A percentile compares a stretch with the other conserved stretches of the same genome.
Evolutionary conservation across 352 stramenopile species (phyloP).

Genomic region (Achlya hypogyna): DNA sequence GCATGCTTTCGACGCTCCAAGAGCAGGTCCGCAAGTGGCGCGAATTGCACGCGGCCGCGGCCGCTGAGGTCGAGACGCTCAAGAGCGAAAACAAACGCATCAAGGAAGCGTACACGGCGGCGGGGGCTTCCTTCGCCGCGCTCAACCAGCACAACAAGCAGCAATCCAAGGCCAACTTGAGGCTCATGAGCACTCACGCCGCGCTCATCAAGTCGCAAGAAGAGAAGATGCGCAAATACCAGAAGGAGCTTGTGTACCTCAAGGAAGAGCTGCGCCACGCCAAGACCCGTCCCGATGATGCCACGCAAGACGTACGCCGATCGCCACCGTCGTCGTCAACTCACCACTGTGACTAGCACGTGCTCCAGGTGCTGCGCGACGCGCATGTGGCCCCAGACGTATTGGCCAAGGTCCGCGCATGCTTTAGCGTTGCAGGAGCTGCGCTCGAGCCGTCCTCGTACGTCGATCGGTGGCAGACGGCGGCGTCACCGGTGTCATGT

Average conservation of each 20-base stretch:
- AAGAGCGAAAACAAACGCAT: slow-evolving; percentile 83
- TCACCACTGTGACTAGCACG: background rate
- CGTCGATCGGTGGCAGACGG: no score
- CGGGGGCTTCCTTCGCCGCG: slow-evolving; percentile 85
- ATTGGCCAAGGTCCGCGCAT: background rate
- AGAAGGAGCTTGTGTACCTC: slow-evolving; percentile 72
- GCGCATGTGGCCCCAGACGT: background rate
- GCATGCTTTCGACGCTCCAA: slow-evolving; percentile 77
- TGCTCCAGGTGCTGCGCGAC: background rate
- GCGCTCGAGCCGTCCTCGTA: no score
- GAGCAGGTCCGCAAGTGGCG: slow-evolving; percentile 71
- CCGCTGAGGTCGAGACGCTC: slow-evolving; percentile 71
- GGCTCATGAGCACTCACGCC: slow-evolving; percentile 81
- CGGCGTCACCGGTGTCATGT: no score
- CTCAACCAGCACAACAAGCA: slow-evolving; percentile 93
- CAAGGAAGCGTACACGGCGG: slow-evolving; percentile 89
- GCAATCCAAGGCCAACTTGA: slow-evolving; percentile 87
- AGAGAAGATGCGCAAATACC: slow-evolving; percentile 86
- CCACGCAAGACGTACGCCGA: background rate
- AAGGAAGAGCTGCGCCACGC: slow-evolving; percentile 68
- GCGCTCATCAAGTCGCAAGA: slow-evolving; percentile 81
- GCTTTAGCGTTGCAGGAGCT: no score
- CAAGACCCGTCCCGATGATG: background rate
- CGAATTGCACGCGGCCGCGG: slow-evolving; percentile 52
- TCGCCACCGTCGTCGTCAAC: background rate